Percentiles rank a stretch among this genome's conserved stretches.
phyloP scores from a whole-genome alignment of 139 green algal species.

The Pseudopediastrum boryanum region DNA sequence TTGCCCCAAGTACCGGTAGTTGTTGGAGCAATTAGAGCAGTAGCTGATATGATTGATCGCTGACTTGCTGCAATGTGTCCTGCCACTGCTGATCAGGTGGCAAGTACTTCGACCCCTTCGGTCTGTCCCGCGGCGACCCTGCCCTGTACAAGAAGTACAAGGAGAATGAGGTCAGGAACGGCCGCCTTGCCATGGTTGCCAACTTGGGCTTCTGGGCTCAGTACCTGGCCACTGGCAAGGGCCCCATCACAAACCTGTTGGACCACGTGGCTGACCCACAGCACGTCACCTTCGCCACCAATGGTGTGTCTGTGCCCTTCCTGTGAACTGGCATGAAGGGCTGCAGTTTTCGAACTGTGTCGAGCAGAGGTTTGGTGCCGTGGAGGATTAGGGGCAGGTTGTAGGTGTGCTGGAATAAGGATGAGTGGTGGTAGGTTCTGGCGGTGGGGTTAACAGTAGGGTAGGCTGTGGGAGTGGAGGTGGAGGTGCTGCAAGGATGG shows the following conservation, averaged over 20 bases:
- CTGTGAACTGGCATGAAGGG: not conserved
- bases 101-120: constrained; percentile 80
- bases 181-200: constrained; percentile 82
- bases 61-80: too few species aligned
- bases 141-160: constrained; percentile 75
- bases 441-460: not conserved
- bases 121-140: constrained; percentile 68
- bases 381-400: not conserved
- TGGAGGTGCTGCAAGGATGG: not conserved
- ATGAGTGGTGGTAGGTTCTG: too few species aligned
- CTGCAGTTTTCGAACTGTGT: not conserved
- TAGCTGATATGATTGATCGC: too few species aligned
- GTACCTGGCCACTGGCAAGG: constrained; percentile 84
- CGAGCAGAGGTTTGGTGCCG: not conserved
- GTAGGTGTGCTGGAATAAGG: not conserved
- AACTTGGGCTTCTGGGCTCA: constrained; percentile 84
- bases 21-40: too few species aligned
- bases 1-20: too few species aligned
- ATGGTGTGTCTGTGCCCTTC: constrained; percentile 51
- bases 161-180: constrained; percentile 93
- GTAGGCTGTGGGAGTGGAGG: not conserved
- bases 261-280: constrained; percentile 53
- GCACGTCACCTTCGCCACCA: constrained; percentile 69
- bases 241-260: constrained; percentile 66
- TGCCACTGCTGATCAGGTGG: constrained; percentile 46